Base-by-base conservation (phyloP, 2,329 filamentous ascomycete species). In the Sporothrix dimorphospora region DNA sequence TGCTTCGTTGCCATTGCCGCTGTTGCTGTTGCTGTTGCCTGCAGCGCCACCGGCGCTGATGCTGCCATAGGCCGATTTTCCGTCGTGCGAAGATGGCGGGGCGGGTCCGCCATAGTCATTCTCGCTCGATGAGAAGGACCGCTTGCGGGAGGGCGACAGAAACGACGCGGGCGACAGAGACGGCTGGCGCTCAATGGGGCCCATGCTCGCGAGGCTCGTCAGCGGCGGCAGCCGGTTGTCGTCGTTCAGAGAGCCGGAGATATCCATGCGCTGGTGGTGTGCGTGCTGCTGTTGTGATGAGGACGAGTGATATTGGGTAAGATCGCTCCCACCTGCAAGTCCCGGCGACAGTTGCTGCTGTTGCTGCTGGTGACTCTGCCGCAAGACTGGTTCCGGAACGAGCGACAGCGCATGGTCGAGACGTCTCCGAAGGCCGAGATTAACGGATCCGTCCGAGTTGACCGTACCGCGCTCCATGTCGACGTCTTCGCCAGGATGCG, bases 391-490 rank as follows among this genome's bases (percentile, higher is more conserved):
- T 51, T 85, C 82, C 4, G 85, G 85, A 57, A 85, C 83, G 68
- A 84, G 83, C n/a, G 83, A 82, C 57, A 84, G 76, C 16, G 83
- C 79, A 53, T 82, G 81, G 42, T 85, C 82, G 70, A 82, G 79
- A 61, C 84, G 85, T 72, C 85, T 83, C 71, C 86, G 85, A 68
- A 87, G 80, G 6, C 88, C 89, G 6, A 90, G 83, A 77, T 89
- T 91, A 45, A 91, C 82, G 8, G 89, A 91, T 19, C 89, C 89
- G 73, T 91, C 89, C 51, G 87, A 84, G 73, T 91, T 91, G 53
- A 87, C 79, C 21, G 83, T 88, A 40, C 89, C 89, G 69, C 86
- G 83, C 77, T 88, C 87, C 68, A 74, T 75, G 21, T 73, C 68
- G 11, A 69, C n/a, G 27, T 73, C 72, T 3, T 40, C 68, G 4